Evolutionary conservation across 345 rosid species (phyloP), one percentile per base, ranked within the genome.

Genomic region (Jatropha curcas): DNA sequence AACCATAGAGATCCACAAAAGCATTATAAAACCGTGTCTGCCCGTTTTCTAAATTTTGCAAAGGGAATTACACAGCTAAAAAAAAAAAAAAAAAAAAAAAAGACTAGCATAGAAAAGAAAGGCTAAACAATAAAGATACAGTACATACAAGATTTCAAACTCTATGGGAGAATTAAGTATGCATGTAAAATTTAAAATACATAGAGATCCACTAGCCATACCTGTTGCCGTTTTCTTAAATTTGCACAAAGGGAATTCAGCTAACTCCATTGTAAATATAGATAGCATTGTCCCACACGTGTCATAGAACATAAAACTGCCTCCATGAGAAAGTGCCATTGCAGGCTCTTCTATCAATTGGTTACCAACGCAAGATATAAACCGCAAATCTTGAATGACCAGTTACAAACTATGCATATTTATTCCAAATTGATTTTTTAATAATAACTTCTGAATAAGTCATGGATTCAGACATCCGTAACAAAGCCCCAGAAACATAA

Each of bases 261-360:
- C 86, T 61, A 33, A 65, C 68, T 77, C 73, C 12, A 43, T 19
- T 0, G 84, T 56, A 17, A 52, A 58, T 31, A 82, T 55, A 56
- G 50, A 50, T 24, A 88, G 79, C 84, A 80, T 82, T 14, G 88
- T 83, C 63, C 92, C 90, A 62, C 92, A 88, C 31, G 80, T 66
- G 46, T 67, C 78, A 64, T 90, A 88, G 77, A 88, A 88, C 80
- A 86, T 66, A 77, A 88, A 88, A 65, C 79, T 80, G 6, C 81
- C 82, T 31, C 73, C 82, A 50, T 67, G 70, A 52, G 85, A 51
- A 53, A 17, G 67, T 19, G 76, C 82, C 89, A 81, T 84, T 59
- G 41, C 20, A 37, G 28, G 8, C 37, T 52, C 76, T 45, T 50
- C 43, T 67, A 22, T 52, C 48, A 22, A 25, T 31, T 34, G 45